Evolutionary conservation across 176 grass and related monocot genomes (phyloP).

Genomic region (Aegilops sharonensis): DNA sequence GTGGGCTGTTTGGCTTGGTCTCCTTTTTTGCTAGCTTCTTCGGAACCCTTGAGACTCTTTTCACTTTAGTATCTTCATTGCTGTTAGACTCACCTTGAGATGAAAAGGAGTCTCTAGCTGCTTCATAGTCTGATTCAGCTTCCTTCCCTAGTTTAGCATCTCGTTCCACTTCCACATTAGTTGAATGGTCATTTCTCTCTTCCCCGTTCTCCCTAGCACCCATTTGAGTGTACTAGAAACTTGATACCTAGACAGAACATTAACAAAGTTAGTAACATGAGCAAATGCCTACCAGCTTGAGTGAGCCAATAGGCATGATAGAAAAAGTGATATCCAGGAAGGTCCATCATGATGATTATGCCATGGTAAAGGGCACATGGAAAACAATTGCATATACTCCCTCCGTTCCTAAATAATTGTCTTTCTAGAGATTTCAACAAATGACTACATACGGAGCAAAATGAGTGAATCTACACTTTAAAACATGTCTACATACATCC

Average conservation of each 20-base stretch:
- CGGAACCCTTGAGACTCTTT: constrained; percentile 84
- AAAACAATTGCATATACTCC: neutral
- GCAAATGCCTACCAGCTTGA: constrained; percentile 2
- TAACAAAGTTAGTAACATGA: constrained; percentile 11
- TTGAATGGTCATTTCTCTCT: constrained; percentile 54
- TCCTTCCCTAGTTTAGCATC: constrained; percentile 71
- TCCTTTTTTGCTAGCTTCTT: constrained; percentile 80
- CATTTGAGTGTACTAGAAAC: constrained; percentile 44
- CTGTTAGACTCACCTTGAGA: constrained; percentile 65
- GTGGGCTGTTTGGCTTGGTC: constrained; percentile 42
- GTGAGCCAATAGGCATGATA: neutral
- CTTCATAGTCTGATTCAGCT: constrained; percentile 71
- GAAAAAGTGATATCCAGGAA: neutral
- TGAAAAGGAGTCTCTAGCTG: constrained; percentile 67
- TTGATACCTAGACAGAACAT: constrained; percentile 19
- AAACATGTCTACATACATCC: too few species aligned
- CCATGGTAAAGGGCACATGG: neutral
- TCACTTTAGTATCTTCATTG: constrained; percentile 63
- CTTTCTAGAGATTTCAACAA: too few species aligned
- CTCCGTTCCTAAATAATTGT: too few species aligned
- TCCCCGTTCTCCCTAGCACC: constrained; percentile 73
- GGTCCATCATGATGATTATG: constrained; percentile 5
- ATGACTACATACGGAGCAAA: too few species aligned
- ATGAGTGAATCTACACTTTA: too few species aligned
- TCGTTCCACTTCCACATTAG: constrained; percentile 49